Conservation (phyloP, 23 red algal genomes). For the Gracilaria caudata region DNA sequence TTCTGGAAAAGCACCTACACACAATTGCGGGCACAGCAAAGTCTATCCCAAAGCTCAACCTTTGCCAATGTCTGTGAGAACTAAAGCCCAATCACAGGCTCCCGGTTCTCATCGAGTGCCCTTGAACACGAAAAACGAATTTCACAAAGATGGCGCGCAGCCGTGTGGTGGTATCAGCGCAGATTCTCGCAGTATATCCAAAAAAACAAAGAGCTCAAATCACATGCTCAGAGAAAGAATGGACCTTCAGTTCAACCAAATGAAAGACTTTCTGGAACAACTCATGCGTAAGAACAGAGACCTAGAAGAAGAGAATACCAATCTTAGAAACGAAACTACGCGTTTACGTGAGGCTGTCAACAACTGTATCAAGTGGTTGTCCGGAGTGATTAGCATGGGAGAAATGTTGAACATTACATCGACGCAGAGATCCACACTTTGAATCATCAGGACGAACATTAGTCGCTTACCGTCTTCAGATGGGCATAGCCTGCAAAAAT, state of each 20-base stretch:
- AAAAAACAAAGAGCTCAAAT: not conserved
- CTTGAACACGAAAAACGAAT: not conserved
- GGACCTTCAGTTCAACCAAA: conserved; percentile 2
- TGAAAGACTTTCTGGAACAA: not conserved
- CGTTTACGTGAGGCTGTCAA: not conserved
- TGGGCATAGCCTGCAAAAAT: too few species aligned
- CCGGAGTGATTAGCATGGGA: conserved; percentile 16
- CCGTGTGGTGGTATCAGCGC: not conserved
- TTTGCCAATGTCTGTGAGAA: not conserved
- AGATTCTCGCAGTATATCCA: not conserved
- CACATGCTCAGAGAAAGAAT: conserved; percentile 3
- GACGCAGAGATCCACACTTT: not conserved
- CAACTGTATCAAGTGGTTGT: not conserved
- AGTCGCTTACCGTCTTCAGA: too few species aligned
- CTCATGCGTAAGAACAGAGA: not conserved
- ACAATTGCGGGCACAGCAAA: not conserved
- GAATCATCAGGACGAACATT: too few species aligned
- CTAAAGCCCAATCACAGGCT: not conserved
- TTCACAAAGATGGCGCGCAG: not conserved
- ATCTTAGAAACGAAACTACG: not conserved
- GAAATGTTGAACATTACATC: not conserved
- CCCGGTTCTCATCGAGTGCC: not conserved
- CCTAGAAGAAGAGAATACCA: not conserved
- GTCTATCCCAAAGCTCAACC: not conserved
- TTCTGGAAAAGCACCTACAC: not conserved